Evolutionary conservation across 805 yeast genomes (phyloP).

Genomic region (Blastobotrys robertii): DNA sequence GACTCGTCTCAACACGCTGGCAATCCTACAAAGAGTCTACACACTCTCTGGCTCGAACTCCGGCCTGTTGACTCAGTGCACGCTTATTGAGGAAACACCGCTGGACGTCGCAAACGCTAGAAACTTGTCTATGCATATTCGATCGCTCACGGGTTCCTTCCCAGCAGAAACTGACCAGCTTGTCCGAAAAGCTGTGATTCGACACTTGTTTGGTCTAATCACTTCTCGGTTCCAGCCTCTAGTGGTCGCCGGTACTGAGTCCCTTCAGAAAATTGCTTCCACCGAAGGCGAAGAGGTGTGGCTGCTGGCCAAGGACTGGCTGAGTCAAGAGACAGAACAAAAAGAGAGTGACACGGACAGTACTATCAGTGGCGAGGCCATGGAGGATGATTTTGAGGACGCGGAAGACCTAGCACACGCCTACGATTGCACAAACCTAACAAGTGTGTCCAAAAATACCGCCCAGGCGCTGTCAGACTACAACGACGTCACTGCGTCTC

Average conservation of each 20-base stretch:
- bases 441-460: not conserved
- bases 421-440: conserved; percentile 13
- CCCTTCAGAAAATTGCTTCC: conserved; percentile 37
- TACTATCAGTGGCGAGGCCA: not conserved
- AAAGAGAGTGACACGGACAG: conserved; percentile 18
- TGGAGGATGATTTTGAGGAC: conserved; percentile 3
- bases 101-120: conserved; percentile 59
- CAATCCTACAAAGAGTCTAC: conserved; percentile 15
- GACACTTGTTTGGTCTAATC: conserved; percentile 58
- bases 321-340: conserved; percentile 1
- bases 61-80: conserved; percentile 13
- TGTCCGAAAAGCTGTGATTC: conserved; percentile 31
- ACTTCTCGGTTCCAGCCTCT: conserved; percentile 73
- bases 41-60: not conserved
- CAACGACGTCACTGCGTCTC: not conserved
- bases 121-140: conserved; percentile 59
- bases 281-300: conserved; percentile 40
- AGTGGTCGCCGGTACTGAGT: conserved; percentile 68
- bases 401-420: conserved; percentile 11
- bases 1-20: conserved; percentile 42
- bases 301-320: conserved; percentile 35
- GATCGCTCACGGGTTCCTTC: conserved; percentile 43
- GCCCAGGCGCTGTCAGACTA: not conserved
- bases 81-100: conserved; percentile 61
- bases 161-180: conserved; percentile 21